Evolutionary conservation across 1,139 yeast genomes (phyloP).

Genomic region (Geotrichum histeridarum): DNA sequence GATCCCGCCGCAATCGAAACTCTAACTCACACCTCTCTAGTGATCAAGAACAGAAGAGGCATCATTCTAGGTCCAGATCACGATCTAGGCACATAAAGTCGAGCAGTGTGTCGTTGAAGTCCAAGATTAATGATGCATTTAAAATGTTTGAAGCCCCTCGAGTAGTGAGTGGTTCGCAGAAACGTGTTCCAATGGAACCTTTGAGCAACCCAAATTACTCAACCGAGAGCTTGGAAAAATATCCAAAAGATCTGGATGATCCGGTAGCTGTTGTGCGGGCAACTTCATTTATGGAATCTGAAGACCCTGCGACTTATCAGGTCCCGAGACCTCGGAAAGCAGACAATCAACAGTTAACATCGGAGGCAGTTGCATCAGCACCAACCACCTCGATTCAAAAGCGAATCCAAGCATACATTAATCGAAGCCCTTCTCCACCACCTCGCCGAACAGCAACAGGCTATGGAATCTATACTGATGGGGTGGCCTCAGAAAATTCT

Average conservation of each 20-base stretch:
- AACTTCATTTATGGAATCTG: conserved; percentile 19
- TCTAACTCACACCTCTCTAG: conserved; percentile 1
- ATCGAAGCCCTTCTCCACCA: conserved; percentile 45
- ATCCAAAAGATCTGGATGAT: conserved; percentile 10
- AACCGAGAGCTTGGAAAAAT: conserved; percentile 23
- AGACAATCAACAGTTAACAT: not conserved
- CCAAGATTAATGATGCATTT: conserved; percentile 34
- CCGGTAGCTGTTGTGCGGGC: conserved; percentile 7
- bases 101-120: conserved; percentile 24
- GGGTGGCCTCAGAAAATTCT: not conserved
- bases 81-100: conserved; percentile 4
- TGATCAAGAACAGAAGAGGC: not conserved
- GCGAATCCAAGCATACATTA: conserved; percentile 58
- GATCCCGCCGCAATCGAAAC: conserved; percentile 21
- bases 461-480: conserved; percentile 66
- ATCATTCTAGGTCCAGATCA: conserved; percentile 2
- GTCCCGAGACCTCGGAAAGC: conserved; percentile 15
- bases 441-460: conserved; percentile 61
- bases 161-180: not conserved
- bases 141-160: conserved; percentile 22
- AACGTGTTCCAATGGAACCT: not conserved
- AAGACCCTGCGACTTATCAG: conserved; percentile 21
- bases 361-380: not conserved
- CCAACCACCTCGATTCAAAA: conserved; percentile 45
- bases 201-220: conserved; percentile 19